Evolutionary conservation across 2,329 filamentous ascomycete species (phyloP).

Genomic region (Colletotrichum agaves): DNA sequence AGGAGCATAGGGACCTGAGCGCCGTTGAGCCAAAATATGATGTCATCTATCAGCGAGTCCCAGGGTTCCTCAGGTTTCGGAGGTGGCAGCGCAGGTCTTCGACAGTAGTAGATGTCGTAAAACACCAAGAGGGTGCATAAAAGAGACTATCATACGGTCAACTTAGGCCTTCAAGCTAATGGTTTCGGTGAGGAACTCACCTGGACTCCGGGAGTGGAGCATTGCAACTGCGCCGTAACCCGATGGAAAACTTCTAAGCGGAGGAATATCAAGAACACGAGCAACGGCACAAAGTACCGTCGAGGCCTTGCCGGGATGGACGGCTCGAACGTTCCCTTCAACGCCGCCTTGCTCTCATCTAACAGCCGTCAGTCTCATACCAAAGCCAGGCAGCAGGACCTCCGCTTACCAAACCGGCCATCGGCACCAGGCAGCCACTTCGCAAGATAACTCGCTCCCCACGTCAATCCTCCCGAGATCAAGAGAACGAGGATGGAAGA

Average conservation of each 20-base stretch:
- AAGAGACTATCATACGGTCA: slow-evolving; percentile 52
- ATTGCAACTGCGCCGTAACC: slow-evolving; percentile 61
- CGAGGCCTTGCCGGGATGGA: slow-evolving; percentile 58
- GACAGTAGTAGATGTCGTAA: slow-evolving; percentile 56
- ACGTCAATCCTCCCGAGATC: slow-evolving; percentile 55
- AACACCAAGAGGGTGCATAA: slow-evolving; percentile 56
- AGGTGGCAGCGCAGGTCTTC: slow-evolving; percentile 41
- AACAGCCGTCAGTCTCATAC: neutral
- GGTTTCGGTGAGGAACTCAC: slow-evolving; percentile 42
- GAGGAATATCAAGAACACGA: slow-evolving; percentile 57
- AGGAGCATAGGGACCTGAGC: slow-evolving; percentile 52
- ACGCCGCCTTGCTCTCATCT: slow-evolving; percentile 27
- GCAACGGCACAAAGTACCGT: slow-evolving; percentile 55
- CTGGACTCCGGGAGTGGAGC: slow-evolving; percentile 61
- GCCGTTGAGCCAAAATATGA: slow-evolving; percentile 58
- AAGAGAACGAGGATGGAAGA: slow-evolving; percentile 60
- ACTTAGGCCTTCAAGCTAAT: too few species aligned
- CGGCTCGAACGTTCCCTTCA: slow-evolving; percentile 40
- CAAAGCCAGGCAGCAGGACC: neutral
- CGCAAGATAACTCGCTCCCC: slow-evolving; percentile 54
- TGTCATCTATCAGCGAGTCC: slow-evolving; percentile 59
- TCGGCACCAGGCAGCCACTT: slow-evolving; percentile 59
- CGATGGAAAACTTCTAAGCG: slow-evolving; percentile 60
- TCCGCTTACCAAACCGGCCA: slow-evolving; percentile 57
- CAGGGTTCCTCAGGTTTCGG: slow-evolving; percentile 59